phyloP scores from a whole-genome alignment of 169 alveolate genomes.

The Cyclospora cayetanensis region DNA sequence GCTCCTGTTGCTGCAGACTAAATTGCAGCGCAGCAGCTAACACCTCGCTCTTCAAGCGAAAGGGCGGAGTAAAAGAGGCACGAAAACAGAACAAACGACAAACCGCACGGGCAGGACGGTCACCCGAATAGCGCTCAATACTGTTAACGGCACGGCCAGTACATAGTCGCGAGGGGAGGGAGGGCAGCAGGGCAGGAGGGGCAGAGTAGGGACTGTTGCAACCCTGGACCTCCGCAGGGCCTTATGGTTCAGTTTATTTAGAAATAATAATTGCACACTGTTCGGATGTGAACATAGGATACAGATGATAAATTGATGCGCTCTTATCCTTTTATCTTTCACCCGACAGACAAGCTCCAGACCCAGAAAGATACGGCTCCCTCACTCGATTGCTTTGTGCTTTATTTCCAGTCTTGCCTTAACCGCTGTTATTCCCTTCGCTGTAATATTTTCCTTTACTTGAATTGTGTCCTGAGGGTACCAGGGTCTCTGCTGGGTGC shows the following conservation, averaged over 20 bases:
- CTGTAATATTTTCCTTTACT: background rate
- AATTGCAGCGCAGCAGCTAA: constrained; percentile 29
- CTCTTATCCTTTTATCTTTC: background rate
- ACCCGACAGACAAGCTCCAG: constrained; percentile 43
- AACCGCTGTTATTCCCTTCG: background rate
- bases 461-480: no score
- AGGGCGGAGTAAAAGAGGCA: constrained; percentile 45
- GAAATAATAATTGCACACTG: background rate
- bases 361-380: constrained; percentile 7
- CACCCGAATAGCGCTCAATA: constrained; percentile 15
- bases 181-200: constrained; percentile 68
- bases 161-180: constrained; percentile 68
- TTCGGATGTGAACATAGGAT: background rate
- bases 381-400: constrained; percentile 18
- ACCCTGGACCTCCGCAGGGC: background rate
- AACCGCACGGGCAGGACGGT: constrained; percentile 53
- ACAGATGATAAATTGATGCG: background rate
- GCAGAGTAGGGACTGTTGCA: constrained; percentile 36
- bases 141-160: constrained; percentile 64
- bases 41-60: constrained; percentile 41
- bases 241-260: background rate
- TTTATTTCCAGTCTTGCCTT: background rate
- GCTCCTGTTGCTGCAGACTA: constrained; percentile 54
- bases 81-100: constrained; percentile 45
- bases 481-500: no score